Evolutionary conservation across 306 rosid genomes (phyloP).

Genomic region (Quercus rubra): DNA sequence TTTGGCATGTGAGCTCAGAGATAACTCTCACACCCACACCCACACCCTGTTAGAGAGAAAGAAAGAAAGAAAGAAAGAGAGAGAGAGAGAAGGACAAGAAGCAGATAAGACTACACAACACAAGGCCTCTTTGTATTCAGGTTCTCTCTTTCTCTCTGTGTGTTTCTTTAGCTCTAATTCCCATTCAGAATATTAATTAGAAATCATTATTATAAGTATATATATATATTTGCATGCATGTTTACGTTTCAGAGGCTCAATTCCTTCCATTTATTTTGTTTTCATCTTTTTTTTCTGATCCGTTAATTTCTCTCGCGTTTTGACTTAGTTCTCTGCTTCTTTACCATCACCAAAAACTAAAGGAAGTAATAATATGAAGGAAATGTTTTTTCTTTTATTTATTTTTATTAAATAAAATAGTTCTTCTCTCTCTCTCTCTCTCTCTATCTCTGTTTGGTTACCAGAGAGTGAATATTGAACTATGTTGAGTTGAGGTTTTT

Average conservation of each 20-base stretch:
- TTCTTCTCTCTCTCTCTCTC: not conserved
- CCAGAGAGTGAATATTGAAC: not conserved
- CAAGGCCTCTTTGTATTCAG: constrained; percentile 5
- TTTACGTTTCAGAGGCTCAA: not conserved
- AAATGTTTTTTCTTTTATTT: not conserved
- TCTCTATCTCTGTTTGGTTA: not conserved
- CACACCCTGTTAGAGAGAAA: no score
- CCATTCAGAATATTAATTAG: not conserved
- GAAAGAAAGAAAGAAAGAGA: not conserved
- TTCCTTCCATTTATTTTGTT: not conserved
- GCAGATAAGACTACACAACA: constrained; percentile 27
- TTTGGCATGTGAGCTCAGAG: not conserved
- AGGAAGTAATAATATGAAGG: not conserved
- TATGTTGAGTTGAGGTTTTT: not conserved
- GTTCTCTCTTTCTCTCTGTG: constrained; percentile 14
- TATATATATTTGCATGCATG: not conserved
- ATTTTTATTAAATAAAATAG: no score
- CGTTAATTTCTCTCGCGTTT: not conserved
- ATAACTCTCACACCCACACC: not conserved
- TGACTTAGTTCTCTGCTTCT: not conserved
- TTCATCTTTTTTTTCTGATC: not conserved
- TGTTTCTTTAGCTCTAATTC: not conserved
- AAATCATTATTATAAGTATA: not conserved
- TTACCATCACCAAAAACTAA: not conserved
- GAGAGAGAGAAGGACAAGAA: not conserved